Base-by-base conservation (phyloP, 768 basidiomycete species). In the Kockovaella imperatae region DNA sequence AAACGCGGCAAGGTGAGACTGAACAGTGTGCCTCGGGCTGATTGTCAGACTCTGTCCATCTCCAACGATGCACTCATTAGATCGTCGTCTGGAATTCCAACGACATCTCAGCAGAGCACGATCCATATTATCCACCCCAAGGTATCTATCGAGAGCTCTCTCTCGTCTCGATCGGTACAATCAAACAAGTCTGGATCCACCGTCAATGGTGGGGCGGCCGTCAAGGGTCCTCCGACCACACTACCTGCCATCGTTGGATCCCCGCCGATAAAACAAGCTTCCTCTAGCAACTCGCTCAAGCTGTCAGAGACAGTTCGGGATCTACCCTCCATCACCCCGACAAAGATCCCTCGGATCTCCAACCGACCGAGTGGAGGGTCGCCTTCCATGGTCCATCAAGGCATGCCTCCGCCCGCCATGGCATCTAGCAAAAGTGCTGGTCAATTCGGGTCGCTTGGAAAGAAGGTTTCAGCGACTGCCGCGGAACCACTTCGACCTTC, bases 391-490 rank as follows among this genome's bases (percentile, higher is more conserved):
- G 34, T 44, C 11, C 11, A 11, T 25, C 14, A 35, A 18, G 45
- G 46, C 17, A 66, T 66, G 64, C 58, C 56, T 21, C 64, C 64
- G 7, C 64, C 64, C 2, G 31, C 54, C 30, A 6, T 52, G 44
- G 41, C 56, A 15, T 21, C 47, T 15, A 34, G 45, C 32, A 31
- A 82, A 17, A 77, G 80, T 35, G 76, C 78, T 6, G 78, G 77
- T 62, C 74, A n/a, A n/a, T n/a, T n/a, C n/a, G n/a, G n/a, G n/a
- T n/a, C n/a, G n/a, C n/a, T n/a, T n/a, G n/a, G n/a, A n/a, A n/a
- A n/a, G 42, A 5, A 30, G n/a, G 3, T 20, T 2, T 86, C 87
- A 26, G 76, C 49, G 8, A 79, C 28, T 11, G 76, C 79, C 32
- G 49, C 53, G 3, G 56, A 57, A 21, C 38, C 59, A 31, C 55